phyloP scores from a whole-genome alignment of 2,329 filamentous ascomycete species.

The Diaporthe batatas region DNA sequence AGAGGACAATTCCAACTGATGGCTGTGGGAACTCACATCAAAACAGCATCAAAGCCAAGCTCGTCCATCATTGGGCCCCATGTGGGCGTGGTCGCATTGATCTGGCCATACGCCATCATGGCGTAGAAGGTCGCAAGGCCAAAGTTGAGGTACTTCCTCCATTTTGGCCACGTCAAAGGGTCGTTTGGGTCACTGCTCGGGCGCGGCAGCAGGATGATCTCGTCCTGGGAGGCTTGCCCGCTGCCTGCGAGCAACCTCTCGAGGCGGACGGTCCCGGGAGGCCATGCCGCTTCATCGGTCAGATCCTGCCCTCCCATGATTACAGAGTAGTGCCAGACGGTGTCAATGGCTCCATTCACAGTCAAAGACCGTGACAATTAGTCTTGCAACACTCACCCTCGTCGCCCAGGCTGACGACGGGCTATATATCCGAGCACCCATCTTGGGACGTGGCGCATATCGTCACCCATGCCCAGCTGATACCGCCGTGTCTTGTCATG shows the following conservation, averaged over 20 bases:
- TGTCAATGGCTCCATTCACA: neutral
- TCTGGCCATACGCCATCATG: conserved; percentile 41
- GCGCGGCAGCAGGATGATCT: conserved; percentile 41
- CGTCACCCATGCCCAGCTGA: conserved; percentile 5
- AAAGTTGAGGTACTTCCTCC: conserved; percentile 43
- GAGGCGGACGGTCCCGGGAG: conserved; percentile 41
- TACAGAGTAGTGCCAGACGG: neutral
- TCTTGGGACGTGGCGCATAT: neutral
- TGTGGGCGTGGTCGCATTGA: conserved; percentile 41
- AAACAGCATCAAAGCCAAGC: conserved; percentile 52
- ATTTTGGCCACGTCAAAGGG: conserved; percentile 40
- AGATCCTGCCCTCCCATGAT: conserved; percentile 12
- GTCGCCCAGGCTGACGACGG: neutral
- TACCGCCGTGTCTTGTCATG: conserved; percentile 23
- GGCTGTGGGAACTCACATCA: conserved; percentile 46
- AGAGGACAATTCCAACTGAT: neutral
- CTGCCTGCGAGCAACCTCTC: conserved; percentile 27
- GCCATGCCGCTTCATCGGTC: conserved; percentile 39
- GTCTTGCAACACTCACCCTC: neutral
- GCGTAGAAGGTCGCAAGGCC: conserved; percentile 42
- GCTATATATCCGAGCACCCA: neutral
- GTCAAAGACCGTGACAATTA: neutral
- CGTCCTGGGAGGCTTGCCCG: conserved; percentile 1
- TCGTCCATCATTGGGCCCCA: conserved; percentile 57
- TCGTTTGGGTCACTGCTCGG: conserved; percentile 40